These are phyloP conservation scores for Ganoderma lingzhi DNA, from an alignment of 1,284 basidiomycete species.

Conservation along the genomic window DNA sequence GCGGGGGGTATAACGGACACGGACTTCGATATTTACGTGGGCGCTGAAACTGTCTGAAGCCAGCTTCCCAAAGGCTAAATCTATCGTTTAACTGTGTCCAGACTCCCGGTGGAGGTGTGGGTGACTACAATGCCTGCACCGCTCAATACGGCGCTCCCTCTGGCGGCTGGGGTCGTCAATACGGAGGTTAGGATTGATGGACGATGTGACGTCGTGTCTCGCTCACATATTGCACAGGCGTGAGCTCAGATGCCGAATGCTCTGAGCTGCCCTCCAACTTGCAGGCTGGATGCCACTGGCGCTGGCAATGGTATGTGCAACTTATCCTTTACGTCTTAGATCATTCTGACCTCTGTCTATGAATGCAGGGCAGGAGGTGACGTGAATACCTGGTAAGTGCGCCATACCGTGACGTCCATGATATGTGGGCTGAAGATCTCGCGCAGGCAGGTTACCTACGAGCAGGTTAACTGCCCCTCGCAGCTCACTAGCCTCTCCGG, in stretches of 20 bases:
- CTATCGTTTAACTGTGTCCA: not conserved
- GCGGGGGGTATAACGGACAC: constrained; percentile 34
- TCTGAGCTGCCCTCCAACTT: constrained; percentile 35
- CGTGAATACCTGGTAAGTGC: constrained; percentile 31
- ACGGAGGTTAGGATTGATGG: constrained; percentile 24
- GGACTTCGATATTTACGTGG: constrained; percentile 35
- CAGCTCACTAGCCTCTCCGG: constrained; percentile 33
- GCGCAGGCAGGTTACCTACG: constrained; percentile 29
- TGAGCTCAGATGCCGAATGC: constrained; percentile 33
- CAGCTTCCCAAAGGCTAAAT: not conserved
- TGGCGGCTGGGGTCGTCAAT: constrained; percentile 34
- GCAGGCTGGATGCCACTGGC: constrained; percentile 37
- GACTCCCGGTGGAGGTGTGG: constrained; percentile 32
- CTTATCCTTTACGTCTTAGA: not conserved
- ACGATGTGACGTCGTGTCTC: no score
- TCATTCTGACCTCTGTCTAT: not conserved
- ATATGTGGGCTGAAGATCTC: not conserved
- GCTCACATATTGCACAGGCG: constrained; percentile 16
- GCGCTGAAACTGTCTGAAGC: not conserved
- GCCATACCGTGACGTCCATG: no score
- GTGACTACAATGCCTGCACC: constrained; percentile 35
- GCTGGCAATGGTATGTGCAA: constrained; percentile 33
- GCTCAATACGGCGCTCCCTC: constrained; percentile 33
- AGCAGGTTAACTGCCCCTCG: constrained; percentile 35
- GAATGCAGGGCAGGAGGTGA: constrained; percentile 33